A percentile compares a stretch with the other conserved stretches of the same genome.
phyloP scores from a whole-genome alignment of 148 eudicot species.

The Heliamphora exappendiculata region DNA sequence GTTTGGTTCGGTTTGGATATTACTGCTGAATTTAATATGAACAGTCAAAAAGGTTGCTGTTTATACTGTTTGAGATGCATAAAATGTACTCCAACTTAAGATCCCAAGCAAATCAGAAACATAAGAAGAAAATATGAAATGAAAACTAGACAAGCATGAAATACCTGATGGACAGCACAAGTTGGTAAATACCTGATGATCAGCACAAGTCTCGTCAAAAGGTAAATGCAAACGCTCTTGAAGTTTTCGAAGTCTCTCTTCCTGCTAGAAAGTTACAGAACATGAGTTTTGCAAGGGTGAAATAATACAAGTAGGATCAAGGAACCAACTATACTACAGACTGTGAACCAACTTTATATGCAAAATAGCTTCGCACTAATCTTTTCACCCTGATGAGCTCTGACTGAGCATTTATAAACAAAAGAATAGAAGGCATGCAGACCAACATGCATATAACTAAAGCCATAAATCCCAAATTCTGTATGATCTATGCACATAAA shows the following conservation, averaged over 20 bases:
- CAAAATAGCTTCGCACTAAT: background rate
- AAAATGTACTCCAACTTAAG: background rate
- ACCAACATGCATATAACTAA: background rate
- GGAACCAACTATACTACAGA: background rate
- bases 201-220: conserved; percentile 57
- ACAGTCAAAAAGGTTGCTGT: background rate
- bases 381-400: background rate
- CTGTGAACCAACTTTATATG: background rate
- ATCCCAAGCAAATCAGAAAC: background rate
- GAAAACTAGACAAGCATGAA: conserved; percentile 1
- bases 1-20: too few species aligned
- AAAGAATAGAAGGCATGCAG: background rate
- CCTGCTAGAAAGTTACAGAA: conserved; percentile 32
- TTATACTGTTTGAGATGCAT: background rate
- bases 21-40: background rate
- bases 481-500: background rate
- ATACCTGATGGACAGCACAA: conserved; percentile 73
- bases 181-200: conserved; percentile 58
- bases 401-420: background rate
- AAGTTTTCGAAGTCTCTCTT: conserved; percentile 53
- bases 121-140: background rate
- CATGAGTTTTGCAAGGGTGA: background rate
- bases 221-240: conserved; percentile 51
- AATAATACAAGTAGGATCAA: background rate
- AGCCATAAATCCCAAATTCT: background rate